phyloP scores from a whole-genome alignment of 1,284 basidiomycete genomes.

The Chalciporus sp. region DNA sequence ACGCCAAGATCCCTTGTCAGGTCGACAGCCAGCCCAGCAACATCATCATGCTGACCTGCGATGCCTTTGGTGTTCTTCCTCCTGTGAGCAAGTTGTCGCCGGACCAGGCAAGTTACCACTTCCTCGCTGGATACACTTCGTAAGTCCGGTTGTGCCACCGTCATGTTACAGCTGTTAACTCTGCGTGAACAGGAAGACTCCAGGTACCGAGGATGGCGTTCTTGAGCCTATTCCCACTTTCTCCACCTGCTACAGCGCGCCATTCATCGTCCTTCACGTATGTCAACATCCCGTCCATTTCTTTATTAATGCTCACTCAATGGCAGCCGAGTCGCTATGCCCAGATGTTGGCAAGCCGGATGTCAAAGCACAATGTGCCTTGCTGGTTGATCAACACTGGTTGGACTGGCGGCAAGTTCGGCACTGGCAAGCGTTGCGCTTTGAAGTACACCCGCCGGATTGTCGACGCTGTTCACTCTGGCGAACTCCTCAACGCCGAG shows the following conservation, averaged over 20 bases:
- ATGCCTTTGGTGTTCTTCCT: slow-evolving; percentile 97
- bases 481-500: slow-evolving; percentile 84
- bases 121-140: slow-evolving; percentile 96
- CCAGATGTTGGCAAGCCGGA: slow-evolving; percentile 95
- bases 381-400: slow-evolving; percentile 99
- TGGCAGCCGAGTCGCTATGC: slow-evolving; percentile 89
- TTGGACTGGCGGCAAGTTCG: slow-evolving; percentile 96
- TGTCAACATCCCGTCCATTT: slow-evolving; percentile 24
- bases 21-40: slow-evolving; percentile 87
- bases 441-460: slow-evolving; percentile 96
- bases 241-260: slow-evolving; percentile 98
- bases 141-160: slow-evolving; percentile 38
- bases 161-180: slow-evolving; percentile 1
- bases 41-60: slow-evolving; percentile 98
- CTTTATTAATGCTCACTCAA: background rate
- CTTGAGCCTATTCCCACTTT: slow-evolving; percentile 98
- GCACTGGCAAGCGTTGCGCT: slow-evolving; percentile 88
- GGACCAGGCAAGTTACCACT: slow-evolving; percentile 97
- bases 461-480: slow-evolving; percentile 96
- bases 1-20: slow-evolving; percentile 91
- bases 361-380: slow-evolving; percentile 89
- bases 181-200: slow-evolving; percentile 68
- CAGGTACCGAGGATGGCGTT: slow-evolving; percentile 98
- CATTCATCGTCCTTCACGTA: slow-evolving; percentile 97
- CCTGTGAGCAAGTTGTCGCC: slow-evolving; percentile 93